A percentile compares a stretch with the other conserved stretches of the same genome.
Conservation (phyloP, 129 eudicot species). For the Artemisia argyi region DNA sequence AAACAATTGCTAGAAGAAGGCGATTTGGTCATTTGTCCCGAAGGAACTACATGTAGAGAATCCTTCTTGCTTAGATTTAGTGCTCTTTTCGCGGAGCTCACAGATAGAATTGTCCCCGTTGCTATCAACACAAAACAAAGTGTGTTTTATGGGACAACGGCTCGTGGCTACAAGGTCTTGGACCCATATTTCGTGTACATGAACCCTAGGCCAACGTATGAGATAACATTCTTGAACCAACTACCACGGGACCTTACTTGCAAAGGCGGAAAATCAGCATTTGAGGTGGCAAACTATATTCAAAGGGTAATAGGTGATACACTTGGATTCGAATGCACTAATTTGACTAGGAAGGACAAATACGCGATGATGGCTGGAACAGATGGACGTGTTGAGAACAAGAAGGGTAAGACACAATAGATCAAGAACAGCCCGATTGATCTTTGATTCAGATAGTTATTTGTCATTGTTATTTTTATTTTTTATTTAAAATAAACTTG, state of each 20-base stretch:
- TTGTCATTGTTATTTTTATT: conserved; percentile 22
- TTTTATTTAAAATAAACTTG: conserved; percentile 18
- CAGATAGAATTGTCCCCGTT: conserved; percentile 84
- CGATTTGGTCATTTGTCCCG: conserved; percentile 82
- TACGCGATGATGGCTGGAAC: conserved; percentile 81
- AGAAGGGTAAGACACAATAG: conserved; percentile 29
- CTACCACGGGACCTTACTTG: conserved; percentile 58
- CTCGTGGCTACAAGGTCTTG: conserved; percentile 62
- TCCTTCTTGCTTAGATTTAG: conserved; percentile 78
- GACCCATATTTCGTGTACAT: conserved; percentile 80
- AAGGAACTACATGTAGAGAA: conserved; percentile 87
- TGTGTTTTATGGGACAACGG: conserved; percentile 78
- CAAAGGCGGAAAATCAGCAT: conserved; percentile 60
- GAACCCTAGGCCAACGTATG: conserved; percentile 88
- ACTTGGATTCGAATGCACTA: conserved; percentile 83
- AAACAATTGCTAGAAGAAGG: conserved; percentile 70
- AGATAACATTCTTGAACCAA: conserved; percentile 72
- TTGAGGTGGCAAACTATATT: conserved; percentile 80
- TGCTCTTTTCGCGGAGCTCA: conserved; percentile 82
- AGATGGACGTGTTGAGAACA: conserved; percentile 58
- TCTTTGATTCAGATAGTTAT: conserved; percentile 9
- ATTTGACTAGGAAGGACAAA: conserved; percentile 84
- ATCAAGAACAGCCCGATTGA: not conserved
- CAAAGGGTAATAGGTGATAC: conserved; percentile 71
- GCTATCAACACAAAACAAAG: conserved; percentile 75